Conservation (phyloP, 1,284 basidiomycete species). For the Lentinus polychrous region DNA sequence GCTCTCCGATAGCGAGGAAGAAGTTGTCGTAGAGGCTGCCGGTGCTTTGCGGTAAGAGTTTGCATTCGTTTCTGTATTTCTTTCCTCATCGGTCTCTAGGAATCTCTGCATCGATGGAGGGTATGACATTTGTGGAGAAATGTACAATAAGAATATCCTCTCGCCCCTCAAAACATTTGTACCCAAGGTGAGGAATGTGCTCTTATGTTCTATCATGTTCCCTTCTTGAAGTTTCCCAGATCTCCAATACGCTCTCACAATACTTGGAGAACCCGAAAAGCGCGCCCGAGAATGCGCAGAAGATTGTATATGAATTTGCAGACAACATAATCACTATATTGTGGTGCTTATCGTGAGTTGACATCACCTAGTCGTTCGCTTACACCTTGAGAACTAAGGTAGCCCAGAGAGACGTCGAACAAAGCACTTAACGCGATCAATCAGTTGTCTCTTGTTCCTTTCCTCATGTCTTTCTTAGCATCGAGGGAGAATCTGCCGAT, state of each 20-base stretch:
- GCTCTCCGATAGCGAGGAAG: conserved; percentile 78
- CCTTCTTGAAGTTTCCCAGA: conserved; percentile 36
- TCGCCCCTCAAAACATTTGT: conserved; percentile 67
- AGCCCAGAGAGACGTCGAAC: conserved; percentile 80
- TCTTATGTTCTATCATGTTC: neutral
- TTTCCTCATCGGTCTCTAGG: conserved; percentile 32
- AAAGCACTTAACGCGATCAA: conserved; percentile 87
- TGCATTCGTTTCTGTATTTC: neutral
- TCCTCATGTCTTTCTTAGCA: conserved; percentile 79
- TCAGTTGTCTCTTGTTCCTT: conserved; percentile 65
- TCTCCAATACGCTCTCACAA: conserved; percentile 67
- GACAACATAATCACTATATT: conserved; percentile 88
- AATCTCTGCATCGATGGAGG: conserved; percentile 93
- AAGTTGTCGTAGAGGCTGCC: conserved; percentile 80
- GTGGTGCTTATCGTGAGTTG: conserved; percentile 87
- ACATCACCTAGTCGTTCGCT: neutral
- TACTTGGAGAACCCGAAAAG: conserved; percentile 54
- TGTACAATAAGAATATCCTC: conserved; percentile 93
- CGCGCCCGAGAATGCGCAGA: conserved; percentile 61
- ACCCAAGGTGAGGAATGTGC: conserved; percentile 54
- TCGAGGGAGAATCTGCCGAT: conserved; percentile 61
- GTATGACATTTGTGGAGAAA: conserved; percentile 89
- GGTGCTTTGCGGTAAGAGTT: conserved; percentile 69
- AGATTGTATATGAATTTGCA: conserved; percentile 78
- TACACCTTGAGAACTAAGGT: conserved; percentile 22